Evolutionary conservation across 106 monocot genomes (phyloP), one percentile per base, ranked within the genome.

Genomic region (Vanilla planifolia): DNA sequence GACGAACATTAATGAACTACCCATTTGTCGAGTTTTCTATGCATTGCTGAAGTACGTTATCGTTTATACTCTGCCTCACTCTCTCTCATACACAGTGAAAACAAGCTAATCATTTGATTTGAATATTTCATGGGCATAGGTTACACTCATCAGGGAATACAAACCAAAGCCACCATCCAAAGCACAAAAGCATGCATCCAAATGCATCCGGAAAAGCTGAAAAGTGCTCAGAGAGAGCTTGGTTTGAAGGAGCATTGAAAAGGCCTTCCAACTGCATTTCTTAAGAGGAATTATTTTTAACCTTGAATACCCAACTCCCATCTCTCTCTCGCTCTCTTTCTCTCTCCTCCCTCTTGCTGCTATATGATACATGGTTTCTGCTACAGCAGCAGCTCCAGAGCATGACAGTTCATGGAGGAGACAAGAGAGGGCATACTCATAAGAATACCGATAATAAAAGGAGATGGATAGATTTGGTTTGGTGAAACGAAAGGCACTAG

Each of bases 61-160:
- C 25, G 29, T 52, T 52, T 8, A 28, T 16, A 4, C 29, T 52
- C 29, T 30, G 33, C 19, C 56, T 56, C 30, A 6, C 34, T n/a
- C 56, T 56, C 33, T 52, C 52, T 33, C 56, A 17, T 56, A 17
- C 34, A 20, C 56, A 17, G 29, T 29, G 52, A 52, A 52, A 29
- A 15, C 52, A 52, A 52, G 33, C 56, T 56, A 56, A 56, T 56
- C 56, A 56, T 56, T 56, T 56, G 32, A 56, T 56, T 56, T 56
- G 56, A 56, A 34, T n/a, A 52, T 52, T 4, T 52, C 52, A 52
- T 29, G 52, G 52, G 9, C 26, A 51, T 26, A 25, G 11, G 11
- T 51, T 51, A 23, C 25, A 25, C 7, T 26, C 26, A 7, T 7
- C 51, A 51, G 27, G 6, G 25, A 23, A 28, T 15, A 52, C 8